Percentiles rank a stretch among this genome's conserved stretches.
These are phyloP conservation scores for Eurotiales sp. DNA, from an alignment of 2,329 filamentous ascomycete species.

Conservation along the genomic window DNA sequence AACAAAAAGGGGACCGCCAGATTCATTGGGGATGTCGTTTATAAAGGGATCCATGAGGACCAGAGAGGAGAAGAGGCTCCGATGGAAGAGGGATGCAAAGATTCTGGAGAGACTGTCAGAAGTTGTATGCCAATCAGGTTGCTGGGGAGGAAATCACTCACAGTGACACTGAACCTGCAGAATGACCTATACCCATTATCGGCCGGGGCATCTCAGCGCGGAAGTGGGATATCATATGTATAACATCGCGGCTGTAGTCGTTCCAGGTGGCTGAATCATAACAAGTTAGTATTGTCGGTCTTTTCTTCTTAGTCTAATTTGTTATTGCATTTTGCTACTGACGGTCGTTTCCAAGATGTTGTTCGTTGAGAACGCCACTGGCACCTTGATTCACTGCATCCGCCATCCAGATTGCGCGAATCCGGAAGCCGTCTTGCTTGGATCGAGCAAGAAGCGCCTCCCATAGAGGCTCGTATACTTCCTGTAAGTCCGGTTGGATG, in stretches of 20 bases:
- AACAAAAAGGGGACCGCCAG: background rate
- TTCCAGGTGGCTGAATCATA: constrained; percentile 53
- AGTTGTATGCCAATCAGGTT: too few species aligned
- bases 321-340: constrained; percentile 8
- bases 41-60: background rate
- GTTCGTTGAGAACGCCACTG: constrained; percentile 1
- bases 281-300: background rate
- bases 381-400: background rate
- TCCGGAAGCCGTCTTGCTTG: background rate
- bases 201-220: constrained; percentile 47
- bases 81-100: background rate
- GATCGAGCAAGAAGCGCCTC: background rate
- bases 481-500: background rate
- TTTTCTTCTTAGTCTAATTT: too few species aligned
- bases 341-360: background rate
- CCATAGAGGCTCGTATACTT: background rate
- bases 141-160: too few species aligned
- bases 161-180: constrained; percentile 62
- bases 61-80: background rate
- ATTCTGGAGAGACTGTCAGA: background rate
- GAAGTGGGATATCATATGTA: constrained; percentile 48
- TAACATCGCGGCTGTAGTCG: constrained; percentile 73
- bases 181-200: constrained; percentile 80
- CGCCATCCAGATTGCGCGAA: background rate
- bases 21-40: too few species aligned